These are phyloP conservation scores for Lentinus brumalis DNA, from an alignment of 768 basidiomycete species.

Conservation along the genomic window DNA sequence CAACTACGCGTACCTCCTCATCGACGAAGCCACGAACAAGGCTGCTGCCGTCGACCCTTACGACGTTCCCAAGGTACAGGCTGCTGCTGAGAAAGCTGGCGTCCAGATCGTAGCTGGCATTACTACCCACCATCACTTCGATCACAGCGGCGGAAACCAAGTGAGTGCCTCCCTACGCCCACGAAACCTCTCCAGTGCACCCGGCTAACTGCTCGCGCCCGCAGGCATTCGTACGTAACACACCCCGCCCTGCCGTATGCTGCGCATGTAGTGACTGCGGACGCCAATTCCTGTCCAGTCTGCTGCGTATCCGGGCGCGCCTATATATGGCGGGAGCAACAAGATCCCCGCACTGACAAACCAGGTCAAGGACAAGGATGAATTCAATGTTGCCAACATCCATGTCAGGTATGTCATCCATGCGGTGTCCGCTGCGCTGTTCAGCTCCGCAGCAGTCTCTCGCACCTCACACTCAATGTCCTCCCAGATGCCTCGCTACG, in stretches of 20 bases:
- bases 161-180: conserved; percentile 40
- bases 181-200: not conserved
- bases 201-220: not conserved
- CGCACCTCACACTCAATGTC: not conserved
- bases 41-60: conserved; percentile 84
- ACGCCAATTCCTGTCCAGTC: conserved; percentile 35
- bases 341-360: conserved; percentile 67
- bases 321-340: conserved; percentile 80
- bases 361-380: conserved; percentile 79
- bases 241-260: not conserved
- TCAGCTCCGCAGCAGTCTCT: not conserved
- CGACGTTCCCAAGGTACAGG: conserved; percentile 69
- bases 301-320: conserved; percentile 44
- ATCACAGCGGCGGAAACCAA: conserved; percentile 88
- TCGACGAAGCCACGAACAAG: conserved; percentile 64
- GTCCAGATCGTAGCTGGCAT: conserved; percentile 72
- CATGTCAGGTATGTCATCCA: conserved; percentile 52
- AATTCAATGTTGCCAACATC: conserved; percentile 73
- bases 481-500: conserved; percentile 72
- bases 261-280: conserved; percentile 1
- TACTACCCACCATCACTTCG: conserved; percentile 91
- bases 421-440: not conserved
- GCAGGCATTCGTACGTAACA: conserved; percentile 51
- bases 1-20: conserved; percentile 84
- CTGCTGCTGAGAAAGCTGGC: conserved; percentile 59